Conservation (phyloP, 345 rosid species). For the Murraya paniculata region DNA sequence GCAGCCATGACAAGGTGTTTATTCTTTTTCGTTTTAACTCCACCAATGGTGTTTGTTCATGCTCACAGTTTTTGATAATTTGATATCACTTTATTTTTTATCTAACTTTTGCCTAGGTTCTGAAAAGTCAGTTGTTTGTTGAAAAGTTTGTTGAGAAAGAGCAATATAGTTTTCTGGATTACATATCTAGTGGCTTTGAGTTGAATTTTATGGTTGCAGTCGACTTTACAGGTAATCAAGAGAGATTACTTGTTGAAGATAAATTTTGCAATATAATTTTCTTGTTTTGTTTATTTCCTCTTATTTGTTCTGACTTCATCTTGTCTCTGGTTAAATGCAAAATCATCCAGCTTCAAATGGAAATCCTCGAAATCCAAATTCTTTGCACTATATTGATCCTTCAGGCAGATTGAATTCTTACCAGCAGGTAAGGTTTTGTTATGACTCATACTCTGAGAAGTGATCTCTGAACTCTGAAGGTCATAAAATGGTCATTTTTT, state of each 20-base stretch:
- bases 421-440: constrained; percentile 49
- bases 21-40: neutral
- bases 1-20: constrained; percentile 59
- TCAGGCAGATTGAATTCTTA: constrained; percentile 75
- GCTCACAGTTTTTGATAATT: neutral
- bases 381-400: constrained; percentile 84
- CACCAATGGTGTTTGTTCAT: constrained; percentile 43
- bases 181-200: constrained; percentile 79
- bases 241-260: neutral
- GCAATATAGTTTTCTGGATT: constrained; percentile 76
- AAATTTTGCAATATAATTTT: neutral
- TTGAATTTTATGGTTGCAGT: constrained; percentile 91
- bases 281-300: neutral
- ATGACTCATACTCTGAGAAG: neutral
- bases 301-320: neutral
- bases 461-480: neutral
- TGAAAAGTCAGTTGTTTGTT: constrained; percentile 76
- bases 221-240: constrained; percentile 75
- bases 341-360: constrained; percentile 79
- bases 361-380: constrained; percentile 57
- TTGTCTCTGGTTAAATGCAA: neutral
- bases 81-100: constrained; percentile 1
- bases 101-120: constrained; percentile 36
- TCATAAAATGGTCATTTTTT: neutral
- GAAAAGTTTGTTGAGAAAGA: constrained; percentile 61